Conservation (phyloP, 2,329 filamentous ascomycete species). For the Endoconidiophora polonica region DNA sequence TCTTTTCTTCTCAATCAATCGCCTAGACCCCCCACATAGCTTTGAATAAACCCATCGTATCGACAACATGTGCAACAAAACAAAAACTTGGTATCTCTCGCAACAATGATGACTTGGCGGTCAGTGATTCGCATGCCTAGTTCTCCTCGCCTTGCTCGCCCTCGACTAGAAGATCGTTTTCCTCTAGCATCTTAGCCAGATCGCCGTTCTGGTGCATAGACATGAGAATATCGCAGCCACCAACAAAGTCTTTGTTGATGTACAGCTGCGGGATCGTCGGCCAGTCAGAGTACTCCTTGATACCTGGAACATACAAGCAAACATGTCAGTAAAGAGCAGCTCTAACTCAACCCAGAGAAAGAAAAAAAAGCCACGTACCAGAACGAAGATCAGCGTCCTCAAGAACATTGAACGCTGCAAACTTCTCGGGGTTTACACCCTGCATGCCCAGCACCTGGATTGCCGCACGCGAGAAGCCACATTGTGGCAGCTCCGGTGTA, state of each 20-base stretch:
- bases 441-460: slow-evolving; percentile 92
- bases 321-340: neutral
- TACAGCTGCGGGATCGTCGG: slow-evolving; percentile 97
- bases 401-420: slow-evolving; percentile 94
- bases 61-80: too few species aligned
- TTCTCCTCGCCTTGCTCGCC: slow-evolving; percentile 26
- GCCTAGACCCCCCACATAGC: too few species aligned
- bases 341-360: too few species aligned
- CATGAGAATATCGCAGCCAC: slow-evolving; percentile 93
- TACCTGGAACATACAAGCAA: slow-evolving; percentile 37
- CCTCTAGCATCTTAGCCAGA: slow-evolving; percentile 75
- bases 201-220: slow-evolving; percentile 96
- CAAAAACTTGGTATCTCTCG: too few species aligned
- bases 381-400: slow-evolving; percentile 75
- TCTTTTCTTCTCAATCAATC: slow-evolving; percentile 16
- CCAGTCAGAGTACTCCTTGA: slow-evolving; percentile 99
- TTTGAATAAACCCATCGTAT: too few species aligned
- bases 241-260: slow-evolving; percentile 86
- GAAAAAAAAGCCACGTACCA: slow-evolving; percentile 33
- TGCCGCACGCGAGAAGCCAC: slow-evolving; percentile 85
- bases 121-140: slow-evolving; percentile 6
- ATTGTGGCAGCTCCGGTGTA: slow-evolving; percentile 87
- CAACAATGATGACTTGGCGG: too few species aligned
- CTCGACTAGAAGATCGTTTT: slow-evolving; percentile 67
- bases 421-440: slow-evolving; percentile 87